These are phyloP conservation scores for Conringia planisiliqua DNA, from an alignment of 345 rosid species.

Conservation along the genomic window DNA sequence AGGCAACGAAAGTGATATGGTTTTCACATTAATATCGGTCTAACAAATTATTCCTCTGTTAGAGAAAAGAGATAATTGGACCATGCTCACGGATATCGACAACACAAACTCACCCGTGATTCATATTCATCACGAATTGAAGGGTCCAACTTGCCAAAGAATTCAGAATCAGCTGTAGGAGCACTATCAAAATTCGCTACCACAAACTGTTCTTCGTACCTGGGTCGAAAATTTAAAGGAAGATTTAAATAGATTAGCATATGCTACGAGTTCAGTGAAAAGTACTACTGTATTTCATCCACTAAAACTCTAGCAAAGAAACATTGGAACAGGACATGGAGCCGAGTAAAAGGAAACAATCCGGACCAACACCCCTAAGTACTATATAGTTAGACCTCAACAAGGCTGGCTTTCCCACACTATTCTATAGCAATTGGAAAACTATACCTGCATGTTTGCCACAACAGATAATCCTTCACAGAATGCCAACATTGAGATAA, in stretches of 20 bases:
- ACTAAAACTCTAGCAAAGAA: background rate
- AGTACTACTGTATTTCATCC: background rate
- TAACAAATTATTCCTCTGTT: background rate
- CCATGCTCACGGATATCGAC: background rate
- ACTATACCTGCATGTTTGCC: background rate
- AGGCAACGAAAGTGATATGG: background rate
- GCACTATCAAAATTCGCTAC: slow-evolving; percentile 73
- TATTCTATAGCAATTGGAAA: background rate
- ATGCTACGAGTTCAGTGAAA: slow-evolving; percentile 3
- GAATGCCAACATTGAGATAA: slow-evolving; percentile 4
- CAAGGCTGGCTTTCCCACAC: slow-evolving; percentile 14
- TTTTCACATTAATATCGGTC: background rate
- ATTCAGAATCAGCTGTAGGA: slow-evolving; percentile 87
- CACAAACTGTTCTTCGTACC: slow-evolving; percentile 78
- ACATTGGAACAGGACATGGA: background rate
- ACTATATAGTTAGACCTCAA: background rate
- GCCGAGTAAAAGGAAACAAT: background rate
- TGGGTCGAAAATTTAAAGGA: slow-evolving; percentile 34
- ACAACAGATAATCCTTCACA: background rate
- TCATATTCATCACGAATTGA: slow-evolving; percentile 77
- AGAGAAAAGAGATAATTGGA: background rate
- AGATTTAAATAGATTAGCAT: slow-evolving; percentile 12
- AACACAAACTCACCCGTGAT: slow-evolving; percentile 59
- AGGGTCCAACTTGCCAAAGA: slow-evolving; percentile 60
- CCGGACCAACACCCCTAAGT: background rate